A percentile compares a stretch with the other conserved stretches of the same genome.
Conservation (phyloP, 164 flowering plant genomes). For the Vitis riparia region DNA sequence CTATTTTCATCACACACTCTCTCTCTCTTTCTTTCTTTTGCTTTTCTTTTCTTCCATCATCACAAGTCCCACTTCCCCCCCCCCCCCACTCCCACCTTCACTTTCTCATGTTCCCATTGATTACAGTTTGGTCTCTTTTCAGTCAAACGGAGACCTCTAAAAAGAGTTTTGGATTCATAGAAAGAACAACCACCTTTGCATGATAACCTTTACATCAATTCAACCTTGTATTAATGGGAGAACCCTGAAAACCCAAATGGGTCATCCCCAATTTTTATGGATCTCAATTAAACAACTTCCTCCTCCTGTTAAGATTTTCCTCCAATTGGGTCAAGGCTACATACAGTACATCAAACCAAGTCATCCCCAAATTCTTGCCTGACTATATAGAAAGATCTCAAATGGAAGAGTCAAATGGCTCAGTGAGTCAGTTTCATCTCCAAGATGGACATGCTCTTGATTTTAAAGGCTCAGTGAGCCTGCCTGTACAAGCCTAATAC, state of each 20-base stretch:
- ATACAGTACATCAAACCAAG: too few species aligned
- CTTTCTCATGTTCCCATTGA: slow-evolving; percentile 27
- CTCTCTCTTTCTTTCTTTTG: slow-evolving; percentile 1
- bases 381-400: too few species aligned
- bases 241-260: neutral
- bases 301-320: too few species aligned
- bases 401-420: too few species aligned
- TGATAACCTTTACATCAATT: slow-evolving; percentile 27
- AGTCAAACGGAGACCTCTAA: slow-evolving; percentile 24
- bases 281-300: too few species aligned
- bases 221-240: neutral
- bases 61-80: slow-evolving; percentile 27
- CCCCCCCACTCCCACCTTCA: slow-evolving; percentile 12
- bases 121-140: slow-evolving; percentile 6
- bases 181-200: slow-evolving; percentile 10
- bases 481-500: too few species aligned
- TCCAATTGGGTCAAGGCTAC: too few species aligned
- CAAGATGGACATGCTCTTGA: too few species aligned
- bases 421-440: too few species aligned
- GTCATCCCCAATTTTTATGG: neutral
- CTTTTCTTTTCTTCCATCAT: slow-evolving; percentile 20
- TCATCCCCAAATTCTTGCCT: too few species aligned
- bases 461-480: too few species aligned
- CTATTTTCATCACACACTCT: neutral
- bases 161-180: slow-evolving; percentile 4